phyloP scores from a whole-genome alignment of 306 rosid species.

The Cicer pinnatifidum region DNA sequence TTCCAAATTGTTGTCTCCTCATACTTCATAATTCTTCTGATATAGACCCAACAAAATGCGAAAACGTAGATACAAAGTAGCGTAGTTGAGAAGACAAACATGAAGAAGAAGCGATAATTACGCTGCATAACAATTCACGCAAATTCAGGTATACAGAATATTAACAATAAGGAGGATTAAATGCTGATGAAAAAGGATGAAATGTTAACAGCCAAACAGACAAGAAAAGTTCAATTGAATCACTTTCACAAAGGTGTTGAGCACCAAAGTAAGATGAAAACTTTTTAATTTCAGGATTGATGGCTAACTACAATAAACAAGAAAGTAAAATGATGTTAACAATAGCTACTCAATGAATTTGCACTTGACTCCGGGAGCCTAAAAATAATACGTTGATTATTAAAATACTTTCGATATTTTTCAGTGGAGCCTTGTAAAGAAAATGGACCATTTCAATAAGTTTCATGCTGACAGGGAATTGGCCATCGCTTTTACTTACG shows the following conservation, averaged over 20 bases:
- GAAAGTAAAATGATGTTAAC: conserved; percentile 5
- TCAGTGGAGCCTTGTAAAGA: neutral
- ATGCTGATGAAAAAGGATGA: conserved; percentile 4
- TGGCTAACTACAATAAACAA: conserved; percentile 10
- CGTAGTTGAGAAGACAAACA: conserved; percentile 98
- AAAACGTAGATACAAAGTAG: conserved; percentile 94
- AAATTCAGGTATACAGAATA: conserved; percentile 49
- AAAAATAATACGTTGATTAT: conserved; percentile 2
- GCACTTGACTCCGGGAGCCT: neutral
- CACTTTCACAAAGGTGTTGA: neutral
- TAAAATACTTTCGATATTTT: neutral
- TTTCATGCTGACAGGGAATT: neutral
- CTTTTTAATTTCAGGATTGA: neutral
- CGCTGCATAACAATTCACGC: conserved; percentile 69
- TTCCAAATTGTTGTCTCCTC: conserved; percentile 84
- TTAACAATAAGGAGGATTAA: conserved; percentile 12
- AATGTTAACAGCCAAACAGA: neutral
- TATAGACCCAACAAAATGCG: conserved; percentile 96
- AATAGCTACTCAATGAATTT: neutral
- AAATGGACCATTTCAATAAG: conserved; percentile 8
- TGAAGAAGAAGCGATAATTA: conserved; percentile 97
- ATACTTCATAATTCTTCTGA: conserved; percentile 75
- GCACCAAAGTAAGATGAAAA: neutral
- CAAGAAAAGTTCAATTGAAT: neutral
- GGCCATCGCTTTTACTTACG: neutral